Conservation (phyloP, 805 yeast species). For the Candida coleopterorum region DNA sequence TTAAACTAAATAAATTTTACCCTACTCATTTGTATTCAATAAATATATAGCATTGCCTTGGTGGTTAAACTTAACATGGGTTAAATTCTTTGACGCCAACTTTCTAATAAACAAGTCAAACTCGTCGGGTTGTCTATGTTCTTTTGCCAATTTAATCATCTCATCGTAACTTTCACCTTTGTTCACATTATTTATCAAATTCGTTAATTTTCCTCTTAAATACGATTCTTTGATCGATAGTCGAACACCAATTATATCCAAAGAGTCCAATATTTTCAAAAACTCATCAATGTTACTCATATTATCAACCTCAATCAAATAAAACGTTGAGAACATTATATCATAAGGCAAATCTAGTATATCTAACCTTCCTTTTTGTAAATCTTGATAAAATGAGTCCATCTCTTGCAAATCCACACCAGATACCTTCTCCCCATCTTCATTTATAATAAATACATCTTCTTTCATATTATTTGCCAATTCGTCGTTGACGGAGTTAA, state of each 20-base stretch:
- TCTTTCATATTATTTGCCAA: constrained; percentile 10
- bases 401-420: not conserved
- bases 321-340: constrained; percentile 20
- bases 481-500: constrained; percentile 10
- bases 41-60: constrained; percentile 15
- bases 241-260: constrained; percentile 26
- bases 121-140: constrained; percentile 3
- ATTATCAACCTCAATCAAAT: constrained; percentile 28
- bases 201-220: not conserved
- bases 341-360: constrained; percentile 25
- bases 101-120: constrained; percentile 13
- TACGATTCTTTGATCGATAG: constrained; percentile 9
- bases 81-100: constrained; percentile 19
- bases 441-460: constrained; percentile 7
- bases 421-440: not conserved
- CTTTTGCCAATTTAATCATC: constrained; percentile 13
- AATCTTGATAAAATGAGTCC: not conserved
- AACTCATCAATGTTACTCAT: constrained; percentile 22
- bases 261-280: constrained; percentile 17
- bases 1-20: too few species aligned
- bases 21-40: constrained; percentile 4
- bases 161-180: constrained; percentile 12
- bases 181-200: not conserved
- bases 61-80: constrained; percentile 16
- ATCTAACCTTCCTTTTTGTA: not conserved